Conservation (phyloP, 345 rosid species). For the Psidium guajava region DNA sequence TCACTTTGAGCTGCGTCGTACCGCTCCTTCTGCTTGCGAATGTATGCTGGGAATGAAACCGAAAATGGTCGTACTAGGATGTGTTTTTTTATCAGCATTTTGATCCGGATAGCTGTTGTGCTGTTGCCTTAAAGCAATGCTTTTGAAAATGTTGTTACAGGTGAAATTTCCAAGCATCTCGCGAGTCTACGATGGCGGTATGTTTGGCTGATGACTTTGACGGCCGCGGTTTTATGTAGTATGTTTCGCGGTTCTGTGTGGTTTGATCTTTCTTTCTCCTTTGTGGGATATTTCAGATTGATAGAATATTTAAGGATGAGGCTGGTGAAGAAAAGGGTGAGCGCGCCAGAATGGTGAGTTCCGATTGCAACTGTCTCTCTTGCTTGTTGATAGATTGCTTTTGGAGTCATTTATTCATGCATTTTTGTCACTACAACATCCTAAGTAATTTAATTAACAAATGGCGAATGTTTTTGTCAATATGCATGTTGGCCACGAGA, state of each 20-base stretch:
- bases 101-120: background rate
- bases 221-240: background rate
- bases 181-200: constrained; percentile 4
- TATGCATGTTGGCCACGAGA: background rate
- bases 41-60: background rate
- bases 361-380: background rate
- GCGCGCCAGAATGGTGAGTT: constrained; percentile 78
- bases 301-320: constrained; percentile 74
- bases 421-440: background rate
- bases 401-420: background rate
- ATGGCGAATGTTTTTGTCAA: background rate
- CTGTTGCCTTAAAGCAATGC: background rate
- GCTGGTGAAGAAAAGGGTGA: constrained; percentile 95
- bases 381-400: background rate
- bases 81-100: background rate
- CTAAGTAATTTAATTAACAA: background rate
- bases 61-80: background rate
- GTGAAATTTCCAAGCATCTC: background rate
- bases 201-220: background rate
- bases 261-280: background rate
- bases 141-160: background rate
- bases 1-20: background rate
- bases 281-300: constrained; percentile 34
- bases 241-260: background rate
- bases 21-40: background rate